Conservation (phyloP, 345 rosid genomes). For the Anastatica hierochuntica region DNA sequence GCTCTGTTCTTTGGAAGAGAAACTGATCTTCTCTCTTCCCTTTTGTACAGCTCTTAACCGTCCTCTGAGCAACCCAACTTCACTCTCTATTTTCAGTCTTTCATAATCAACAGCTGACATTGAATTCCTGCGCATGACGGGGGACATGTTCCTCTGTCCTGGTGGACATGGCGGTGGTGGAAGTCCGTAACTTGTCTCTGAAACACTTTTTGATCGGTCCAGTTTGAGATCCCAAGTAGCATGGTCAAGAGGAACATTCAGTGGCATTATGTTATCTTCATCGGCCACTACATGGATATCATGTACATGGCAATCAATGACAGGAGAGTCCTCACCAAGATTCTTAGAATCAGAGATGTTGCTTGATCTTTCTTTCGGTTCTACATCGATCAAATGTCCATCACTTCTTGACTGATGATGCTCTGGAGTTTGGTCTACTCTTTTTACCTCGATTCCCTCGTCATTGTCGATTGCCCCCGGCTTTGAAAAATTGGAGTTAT, state of each 20-base stretch:
- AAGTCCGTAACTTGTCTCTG: conserved; percentile 29
- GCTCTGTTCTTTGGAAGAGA: conserved; percentile 30
- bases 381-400: conserved; percentile 13
- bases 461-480: too few species aligned
- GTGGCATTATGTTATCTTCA: too few species aligned
- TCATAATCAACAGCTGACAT: conserved; percentile 69
- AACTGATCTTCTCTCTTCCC: conserved; percentile 49
- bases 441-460: neutral
- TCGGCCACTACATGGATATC: conserved; percentile 42
- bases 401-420: conserved; percentile 8
- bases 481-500: too few species aligned
- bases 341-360: conserved; percentile 10
- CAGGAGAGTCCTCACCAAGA: conserved; percentile 6
- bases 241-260: conserved; percentile 13
- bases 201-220: conserved; percentile 35
- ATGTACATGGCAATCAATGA: conserved; percentile 21
- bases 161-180: conserved; percentile 24
- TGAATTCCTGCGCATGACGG: conserved; percentile 47
- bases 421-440: neutral
- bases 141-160: conserved; percentile 21
- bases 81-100: conserved; percentile 52
- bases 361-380: conserved; percentile 23
- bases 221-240: conserved; percentile 5
- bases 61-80: conserved; percentile 60
- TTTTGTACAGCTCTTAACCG: conserved; percentile 41